Conservation (phyloP, 805 yeast genomes). For the Sungouiella blattae region DNA sequence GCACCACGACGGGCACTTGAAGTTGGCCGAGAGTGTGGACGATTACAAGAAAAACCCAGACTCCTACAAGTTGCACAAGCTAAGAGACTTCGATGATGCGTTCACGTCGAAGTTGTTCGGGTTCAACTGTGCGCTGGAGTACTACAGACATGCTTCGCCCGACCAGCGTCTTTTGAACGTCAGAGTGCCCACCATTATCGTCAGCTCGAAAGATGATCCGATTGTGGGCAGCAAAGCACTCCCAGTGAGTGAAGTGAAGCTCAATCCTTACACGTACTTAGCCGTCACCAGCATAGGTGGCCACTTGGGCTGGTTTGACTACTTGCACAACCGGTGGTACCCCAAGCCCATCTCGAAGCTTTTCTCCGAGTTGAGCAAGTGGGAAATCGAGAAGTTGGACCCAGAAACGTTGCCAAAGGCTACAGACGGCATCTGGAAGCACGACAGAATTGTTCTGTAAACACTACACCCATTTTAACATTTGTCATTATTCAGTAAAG, state of each 20-base stretch:
- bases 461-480: no score
- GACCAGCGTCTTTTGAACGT: constrained; percentile 51
- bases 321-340: constrained; percentile 35
- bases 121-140: constrained; percentile 56
- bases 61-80: constrained; percentile 28
- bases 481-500: no score
- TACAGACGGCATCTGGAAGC: constrained; percentile 27
- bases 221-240: constrained; percentile 51
- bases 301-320: constrained; percentile 54
- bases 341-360: constrained; percentile 33
- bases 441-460: constrained; percentile 26
- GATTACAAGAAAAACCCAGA: constrained; percentile 28
- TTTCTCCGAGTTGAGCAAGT: constrained; percentile 29
- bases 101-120: constrained; percentile 65
- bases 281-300: constrained; percentile 67
- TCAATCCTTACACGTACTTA: constrained; percentile 58
- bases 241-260: constrained; percentile 46
- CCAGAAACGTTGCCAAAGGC: constrained; percentile 26
- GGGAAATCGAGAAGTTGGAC: constrained; percentile 18
- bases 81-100: constrained; percentile 56
- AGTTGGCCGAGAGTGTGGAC: constrained; percentile 20
- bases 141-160: constrained; percentile 66
- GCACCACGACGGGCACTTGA: constrained; percentile 28
- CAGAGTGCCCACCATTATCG: constrained; percentile 58
- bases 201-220: constrained; percentile 68